These are phyloP conservation scores for Yamadazyma triangularis DNA, from an alignment of 1,139 yeast genomes.

Conservation along the genomic window DNA sequence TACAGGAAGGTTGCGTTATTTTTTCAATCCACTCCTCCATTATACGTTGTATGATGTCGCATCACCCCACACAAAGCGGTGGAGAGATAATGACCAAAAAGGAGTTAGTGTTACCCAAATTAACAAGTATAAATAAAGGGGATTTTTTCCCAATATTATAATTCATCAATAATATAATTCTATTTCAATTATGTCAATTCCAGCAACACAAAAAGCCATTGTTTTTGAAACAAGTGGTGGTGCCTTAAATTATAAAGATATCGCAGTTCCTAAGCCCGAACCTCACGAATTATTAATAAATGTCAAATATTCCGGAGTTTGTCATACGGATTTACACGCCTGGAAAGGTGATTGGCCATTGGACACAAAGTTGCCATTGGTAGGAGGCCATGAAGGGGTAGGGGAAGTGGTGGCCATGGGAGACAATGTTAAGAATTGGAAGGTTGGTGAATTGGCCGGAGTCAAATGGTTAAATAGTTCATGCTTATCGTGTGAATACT, in stretches of 20 bases:
- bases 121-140: too few species aligned
- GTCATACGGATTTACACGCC: constrained; percentile 77
- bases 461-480: constrained; percentile 74
- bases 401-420: constrained; percentile 75
- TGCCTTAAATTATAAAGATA: constrained; percentile 53
- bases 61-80: too few species aligned
- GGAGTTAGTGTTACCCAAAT: too few species aligned
- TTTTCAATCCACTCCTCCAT: too few species aligned
- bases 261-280: constrained; percentile 66
- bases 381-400: constrained; percentile 85
- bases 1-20: too few species aligned
- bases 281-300: constrained; percentile 63
- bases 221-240: constrained; percentile 36
- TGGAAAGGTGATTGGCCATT: constrained; percentile 83
- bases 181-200: too few species aligned
- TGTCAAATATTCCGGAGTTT: constrained; percentile 73
- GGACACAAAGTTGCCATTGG: constrained; percentile 61
- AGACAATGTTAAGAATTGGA: constrained; percentile 58
- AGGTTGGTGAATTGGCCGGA: constrained; percentile 71
- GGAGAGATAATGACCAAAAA: too few species aligned
- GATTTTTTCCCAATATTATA: too few species aligned
- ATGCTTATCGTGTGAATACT: constrained; percentile 65
- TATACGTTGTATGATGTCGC: too few species aligned
- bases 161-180: too few species aligned
- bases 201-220: constrained; percentile 36